Conservation (phyloP, 1,284 basidiomycete genomes). For the Wolfiporia cocos region DNA sequence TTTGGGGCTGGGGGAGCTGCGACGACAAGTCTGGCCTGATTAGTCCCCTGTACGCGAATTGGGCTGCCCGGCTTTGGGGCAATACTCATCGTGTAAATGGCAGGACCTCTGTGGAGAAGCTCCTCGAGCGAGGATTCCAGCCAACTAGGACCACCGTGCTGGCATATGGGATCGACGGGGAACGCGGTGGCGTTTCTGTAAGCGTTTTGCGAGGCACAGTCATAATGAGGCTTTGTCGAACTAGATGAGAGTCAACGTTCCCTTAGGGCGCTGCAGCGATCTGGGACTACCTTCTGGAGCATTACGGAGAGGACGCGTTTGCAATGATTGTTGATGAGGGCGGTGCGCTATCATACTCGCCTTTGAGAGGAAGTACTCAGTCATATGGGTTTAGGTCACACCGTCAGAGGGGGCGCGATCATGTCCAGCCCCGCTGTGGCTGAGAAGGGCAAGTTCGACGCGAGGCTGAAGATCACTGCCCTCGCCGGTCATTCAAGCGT, state of each 20-base stretch:
- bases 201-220: no score
- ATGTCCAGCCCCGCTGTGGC: constrained; percentile 47
- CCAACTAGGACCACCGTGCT: constrained; percentile 52
- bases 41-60: constrained; percentile 40
- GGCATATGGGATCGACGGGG: constrained; percentile 69
- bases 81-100: no score
- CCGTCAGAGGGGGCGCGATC: constrained; percentile 28
- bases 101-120: constrained; percentile 51
- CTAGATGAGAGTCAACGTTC: no score
- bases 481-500: constrained; percentile 65
- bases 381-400: no score
- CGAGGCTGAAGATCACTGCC: constrained; percentile 43
- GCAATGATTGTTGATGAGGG: constrained; percentile 52
- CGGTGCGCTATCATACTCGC: no score
- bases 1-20: constrained; percentile 60
- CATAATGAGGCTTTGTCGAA: no score
- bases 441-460: constrained; percentile 64
- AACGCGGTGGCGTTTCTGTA: constrained; percentile 46
- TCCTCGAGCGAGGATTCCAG: constrained; percentile 44
- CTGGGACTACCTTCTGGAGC: constrained; percentile 37
- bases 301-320: constrained; percentile 48
- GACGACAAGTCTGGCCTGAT: constrained; percentile 63
- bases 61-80: no score
- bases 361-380: no score
- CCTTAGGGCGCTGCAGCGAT: constrained; percentile 51